phyloP scores from a whole-genome alignment of 2,329 filamentous ascomycete genomes.

The Ophiostoma triangulosporum region DNA sequence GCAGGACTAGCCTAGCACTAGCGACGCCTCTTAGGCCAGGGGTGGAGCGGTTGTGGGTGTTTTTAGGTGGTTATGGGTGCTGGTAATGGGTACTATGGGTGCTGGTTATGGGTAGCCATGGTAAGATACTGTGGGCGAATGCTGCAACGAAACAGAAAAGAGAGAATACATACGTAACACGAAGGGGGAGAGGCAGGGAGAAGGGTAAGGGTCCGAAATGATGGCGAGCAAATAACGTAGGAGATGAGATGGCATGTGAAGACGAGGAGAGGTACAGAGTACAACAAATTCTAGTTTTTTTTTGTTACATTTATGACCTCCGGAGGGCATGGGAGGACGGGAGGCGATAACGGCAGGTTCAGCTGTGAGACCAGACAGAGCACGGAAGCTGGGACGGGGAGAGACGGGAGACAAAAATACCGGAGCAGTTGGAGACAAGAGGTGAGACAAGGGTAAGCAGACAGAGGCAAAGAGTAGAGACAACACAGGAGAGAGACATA shows the following conservation, averaged over 20 bases:
- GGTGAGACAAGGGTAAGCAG: neutral
- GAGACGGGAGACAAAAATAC: neutral
- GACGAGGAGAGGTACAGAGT: too few relatives aligned
- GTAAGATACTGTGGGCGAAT: too few relatives aligned
- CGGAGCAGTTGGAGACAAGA: neutral
- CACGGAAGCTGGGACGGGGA: neutral
- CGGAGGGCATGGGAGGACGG: neutral
- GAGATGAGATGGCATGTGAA: too few relatives aligned
- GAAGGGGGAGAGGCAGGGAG: too few relatives aligned
- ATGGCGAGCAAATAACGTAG: too few relatives aligned
- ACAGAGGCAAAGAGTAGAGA: too few relatives aligned
- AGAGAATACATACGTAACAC: too few relatives aligned
- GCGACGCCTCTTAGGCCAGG: slow-evolving; percentile 2
- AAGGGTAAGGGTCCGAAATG: too few relatives aligned
- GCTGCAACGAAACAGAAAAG: too few relatives aligned
- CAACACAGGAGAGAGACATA: too few relatives aligned
- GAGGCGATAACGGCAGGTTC: neutral
- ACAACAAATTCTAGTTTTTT: too few relatives aligned
- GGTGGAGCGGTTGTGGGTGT: slow-evolving; percentile 4
- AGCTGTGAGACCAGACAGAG: neutral
- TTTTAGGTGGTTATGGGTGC: neutral
- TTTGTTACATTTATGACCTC: too few relatives aligned
- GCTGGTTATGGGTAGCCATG: neutral
- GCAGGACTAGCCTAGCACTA: slow-evolving; percentile 12
- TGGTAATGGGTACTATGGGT: neutral